phyloP scores from a whole-genome alignment of 1,284 basidiomycete species.

The Leccinum subatratum region DNA sequence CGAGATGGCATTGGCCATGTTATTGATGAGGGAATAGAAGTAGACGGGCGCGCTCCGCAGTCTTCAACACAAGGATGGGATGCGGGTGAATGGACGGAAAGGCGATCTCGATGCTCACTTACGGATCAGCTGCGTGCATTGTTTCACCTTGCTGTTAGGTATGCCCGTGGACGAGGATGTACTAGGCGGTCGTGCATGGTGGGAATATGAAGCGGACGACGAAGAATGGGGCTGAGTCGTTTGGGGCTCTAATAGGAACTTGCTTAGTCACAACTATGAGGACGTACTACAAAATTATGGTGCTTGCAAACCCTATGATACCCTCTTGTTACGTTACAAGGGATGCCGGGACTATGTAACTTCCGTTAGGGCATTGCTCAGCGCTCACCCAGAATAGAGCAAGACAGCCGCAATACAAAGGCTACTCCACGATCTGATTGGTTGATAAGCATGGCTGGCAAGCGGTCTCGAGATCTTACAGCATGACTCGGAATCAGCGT shows the following conservation, averaged over 20 bases:
- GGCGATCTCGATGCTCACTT: constrained; percentile 20
- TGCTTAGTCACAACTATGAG: too few relatives aligned
- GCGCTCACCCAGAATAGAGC: background rate
- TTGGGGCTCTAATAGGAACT: too few relatives aligned
- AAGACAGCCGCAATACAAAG: background rate
- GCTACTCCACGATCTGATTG: background rate
- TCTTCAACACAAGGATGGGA: constrained; percentile 17
- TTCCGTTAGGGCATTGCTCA: background rate
- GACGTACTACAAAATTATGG: too few relatives aligned
- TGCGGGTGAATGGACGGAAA: constrained; percentile 13
- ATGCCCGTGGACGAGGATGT: too few relatives aligned
- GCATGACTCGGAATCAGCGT: background rate
- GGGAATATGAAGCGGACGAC: too few relatives aligned
- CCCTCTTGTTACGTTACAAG: background rate
- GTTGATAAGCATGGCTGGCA: background rate
- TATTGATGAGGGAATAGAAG: too few relatives aligned
- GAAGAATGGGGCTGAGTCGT: too few relatives aligned
- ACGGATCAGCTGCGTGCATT: constrained; percentile 15
- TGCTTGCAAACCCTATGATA: background rate
- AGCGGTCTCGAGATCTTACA: background rate
- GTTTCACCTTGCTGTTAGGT: background rate
- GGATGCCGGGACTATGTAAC: too few relatives aligned
- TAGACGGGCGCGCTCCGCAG: constrained; percentile 14
- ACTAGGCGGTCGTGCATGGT: too few relatives aligned
- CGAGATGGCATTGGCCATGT: too few relatives aligned